phyloP scores from a whole-genome alignment of 176 grass and related monocot species.

The Oryza meyeriana region DNA sequence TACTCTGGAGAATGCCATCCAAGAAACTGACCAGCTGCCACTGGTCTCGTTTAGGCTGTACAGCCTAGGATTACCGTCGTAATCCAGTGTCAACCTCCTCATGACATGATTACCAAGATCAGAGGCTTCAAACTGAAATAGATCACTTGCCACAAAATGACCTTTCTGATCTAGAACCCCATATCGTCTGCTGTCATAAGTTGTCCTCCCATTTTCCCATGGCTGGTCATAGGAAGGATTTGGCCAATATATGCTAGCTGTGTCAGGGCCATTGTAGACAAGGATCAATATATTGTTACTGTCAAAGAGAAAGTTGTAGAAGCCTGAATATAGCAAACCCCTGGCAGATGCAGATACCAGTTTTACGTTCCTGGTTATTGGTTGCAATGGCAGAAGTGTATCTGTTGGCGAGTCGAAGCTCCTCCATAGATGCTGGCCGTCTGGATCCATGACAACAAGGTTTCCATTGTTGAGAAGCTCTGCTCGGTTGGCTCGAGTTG shows the following conservation, averaged over 20 bases:
- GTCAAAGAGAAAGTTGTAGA: constrained; percentile 42
- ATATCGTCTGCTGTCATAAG: constrained; percentile 33
- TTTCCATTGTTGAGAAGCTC: constrained; percentile 37
- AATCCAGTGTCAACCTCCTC: constrained; percentile 68
- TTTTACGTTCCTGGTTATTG: constrained; percentile 35
- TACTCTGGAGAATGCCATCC: constrained; percentile 34
- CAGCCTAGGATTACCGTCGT: constrained; percentile 57
- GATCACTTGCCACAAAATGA: constrained; percentile 37
- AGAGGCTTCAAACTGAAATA: constrained; percentile 34
- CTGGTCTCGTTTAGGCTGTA: constrained; percentile 38
- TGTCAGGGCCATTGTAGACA: constrained; percentile 42
- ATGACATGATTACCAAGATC: constrained; percentile 36
- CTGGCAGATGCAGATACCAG: constrained; percentile 35
- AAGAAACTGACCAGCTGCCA: constrained; percentile 41
- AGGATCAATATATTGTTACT: constrained; percentile 46
- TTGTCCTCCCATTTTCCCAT: constrained; percentile 3
- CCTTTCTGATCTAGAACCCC: constrained; percentile 44
- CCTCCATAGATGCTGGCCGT: constrained; percentile 2
- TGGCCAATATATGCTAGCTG: constrained; percentile 53
- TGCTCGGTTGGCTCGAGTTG: neutral
- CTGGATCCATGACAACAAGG: constrained; percentile 31
- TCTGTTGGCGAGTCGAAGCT: constrained; percentile 59
- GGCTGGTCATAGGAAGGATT: neutral
- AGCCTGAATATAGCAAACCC: constrained; percentile 49
- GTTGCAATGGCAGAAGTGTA: constrained; percentile 38